These are phyloP conservation scores for Lachnellula arida DNA, from an alignment of 2,329 filamentous ascomycete species.

Conservation along the genomic window DNA sequence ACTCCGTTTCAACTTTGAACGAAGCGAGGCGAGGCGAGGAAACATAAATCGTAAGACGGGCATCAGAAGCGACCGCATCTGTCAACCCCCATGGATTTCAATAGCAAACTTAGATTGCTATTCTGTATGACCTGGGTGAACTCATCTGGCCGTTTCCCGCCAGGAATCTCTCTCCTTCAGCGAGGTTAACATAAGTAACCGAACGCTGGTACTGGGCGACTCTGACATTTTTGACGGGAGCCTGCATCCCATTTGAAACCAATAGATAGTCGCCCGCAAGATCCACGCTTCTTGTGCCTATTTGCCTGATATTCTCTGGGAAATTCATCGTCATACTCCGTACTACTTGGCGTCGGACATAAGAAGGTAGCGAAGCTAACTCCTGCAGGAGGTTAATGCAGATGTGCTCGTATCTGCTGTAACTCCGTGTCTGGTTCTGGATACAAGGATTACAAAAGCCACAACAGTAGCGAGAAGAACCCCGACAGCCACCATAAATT, in stretches of 20 bases:
- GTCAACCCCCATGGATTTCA: background rate
- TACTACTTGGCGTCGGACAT: slow-evolving; percentile 1
- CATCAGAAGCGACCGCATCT: background rate
- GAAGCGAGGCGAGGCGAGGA: too few species aligned
- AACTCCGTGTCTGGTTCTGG: slow-evolving; percentile 2
- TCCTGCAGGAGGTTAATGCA: slow-evolving; percentile 12
- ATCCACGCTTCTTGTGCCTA: slow-evolving; percentile 8
- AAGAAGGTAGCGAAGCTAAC: slow-evolving; percentile 15
- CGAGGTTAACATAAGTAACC: background rate
- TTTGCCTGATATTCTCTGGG: slow-evolving; percentile 4
- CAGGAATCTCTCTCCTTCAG: background rate
- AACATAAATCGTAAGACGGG: too few species aligned
- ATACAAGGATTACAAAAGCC: slow-evolving; percentile 7
- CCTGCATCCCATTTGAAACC: background rate
- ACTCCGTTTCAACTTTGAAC: too few species aligned
- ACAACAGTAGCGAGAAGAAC: slow-evolving; percentile 15
- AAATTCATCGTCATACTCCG: background rate
- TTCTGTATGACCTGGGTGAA: background rate
- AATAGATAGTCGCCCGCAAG: slow-evolving; percentile 8
- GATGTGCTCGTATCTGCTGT: slow-evolving; percentile 5
- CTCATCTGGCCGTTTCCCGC: background rate
- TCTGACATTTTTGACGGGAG: background rate
- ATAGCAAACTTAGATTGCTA: background rate
- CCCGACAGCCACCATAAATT: slow-evolving; percentile 4
- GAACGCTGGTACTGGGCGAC: background rate